Conservation (phyloP, 2,329 filamentous ascomycete species). For the Penicillium sp. region DNA sequence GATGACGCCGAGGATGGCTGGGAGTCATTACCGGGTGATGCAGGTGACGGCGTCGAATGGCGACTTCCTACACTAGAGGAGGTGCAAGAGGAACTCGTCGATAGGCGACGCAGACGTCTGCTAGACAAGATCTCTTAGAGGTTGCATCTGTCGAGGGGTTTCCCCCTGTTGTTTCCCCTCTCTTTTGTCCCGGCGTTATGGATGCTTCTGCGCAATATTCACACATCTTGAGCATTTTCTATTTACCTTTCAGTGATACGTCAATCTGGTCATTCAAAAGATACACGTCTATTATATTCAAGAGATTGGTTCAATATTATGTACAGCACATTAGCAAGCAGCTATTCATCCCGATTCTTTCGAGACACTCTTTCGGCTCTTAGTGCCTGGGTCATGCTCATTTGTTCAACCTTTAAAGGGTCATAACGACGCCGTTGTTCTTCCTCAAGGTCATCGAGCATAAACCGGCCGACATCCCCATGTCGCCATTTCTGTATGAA, state of each 20-base stretch:
- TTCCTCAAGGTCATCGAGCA: slow-evolving; percentile 70
- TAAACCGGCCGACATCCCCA: slow-evolving; percentile 69
- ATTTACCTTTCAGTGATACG: not conserved
- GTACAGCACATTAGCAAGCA: slow-evolving; percentile 23
- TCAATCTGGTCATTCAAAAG: slow-evolving; percentile 6
- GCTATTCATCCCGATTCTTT: slow-evolving; percentile 24
- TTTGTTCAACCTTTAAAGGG: slow-evolving; percentile 28
- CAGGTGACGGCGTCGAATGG: slow-evolving; percentile 78
- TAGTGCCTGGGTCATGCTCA: slow-evolving; percentile 44
- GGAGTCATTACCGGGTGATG: slow-evolving; percentile 82
- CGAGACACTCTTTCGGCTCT: slow-evolving; percentile 37
- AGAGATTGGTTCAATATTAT: slow-evolving; percentile 15
- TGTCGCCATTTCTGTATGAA: slow-evolving; percentile 76
- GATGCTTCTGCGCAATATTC: slow-evolving; percentile 21
- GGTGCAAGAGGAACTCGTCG: slow-evolving; percentile 89
- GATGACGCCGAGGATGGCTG: slow-evolving; percentile 63
- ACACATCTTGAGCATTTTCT: slow-evolving; percentile 16
- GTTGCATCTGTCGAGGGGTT: not conserved
- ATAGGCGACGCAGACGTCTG: slow-evolving; percentile 74
- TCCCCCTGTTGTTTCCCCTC: slow-evolving; percentile 1
- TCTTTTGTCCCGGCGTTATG: slow-evolving; percentile 21
- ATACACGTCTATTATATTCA: slow-evolving; percentile 4
- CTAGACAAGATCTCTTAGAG: slow-evolving; percentile 67
- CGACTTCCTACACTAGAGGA: slow-evolving; percentile 79
- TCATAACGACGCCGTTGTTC: slow-evolving; percentile 52